A percentile compares a stretch with the other conserved stretches of the same genome.
Evolutionary conservation across 176 grass and related monocot species (phyloP).

Genomic region (Thinopyrum elongatum): DNA sequence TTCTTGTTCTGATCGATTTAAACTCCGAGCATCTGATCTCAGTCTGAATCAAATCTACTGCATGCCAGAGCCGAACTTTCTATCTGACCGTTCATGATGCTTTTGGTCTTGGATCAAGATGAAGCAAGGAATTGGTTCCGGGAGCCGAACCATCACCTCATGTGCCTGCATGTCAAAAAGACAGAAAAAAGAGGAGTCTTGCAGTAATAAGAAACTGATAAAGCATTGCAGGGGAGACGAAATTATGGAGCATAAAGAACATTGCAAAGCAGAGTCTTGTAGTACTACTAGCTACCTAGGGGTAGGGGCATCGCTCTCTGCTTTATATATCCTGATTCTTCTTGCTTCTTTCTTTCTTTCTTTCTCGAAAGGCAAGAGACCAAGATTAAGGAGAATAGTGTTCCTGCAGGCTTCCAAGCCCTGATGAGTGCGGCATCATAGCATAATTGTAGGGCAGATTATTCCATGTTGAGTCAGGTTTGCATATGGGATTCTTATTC

Average conservation of each 20-base stretch:
- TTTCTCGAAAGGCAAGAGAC: constrained; percentile 1
- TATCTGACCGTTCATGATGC: neutral
- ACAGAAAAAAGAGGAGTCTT: neutral
- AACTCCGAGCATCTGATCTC: constrained; percentile 22
- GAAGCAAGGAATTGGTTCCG: constrained; percentile 44
- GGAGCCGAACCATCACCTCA: constrained; percentile 6
- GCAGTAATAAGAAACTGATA: constrained; percentile 6
- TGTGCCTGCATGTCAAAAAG: constrained; percentile 10
- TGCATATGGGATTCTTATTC: constrained; percentile 2
- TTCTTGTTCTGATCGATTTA: neutral
- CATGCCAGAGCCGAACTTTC: neutral
- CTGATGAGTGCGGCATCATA: constrained; percentile 11
- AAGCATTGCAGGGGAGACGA: constrained; percentile 4
- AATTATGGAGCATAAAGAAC: constrained; percentile 38
- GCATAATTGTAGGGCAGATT: neutral
- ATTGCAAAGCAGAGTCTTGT: constrained; percentile 33
- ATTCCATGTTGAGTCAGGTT: constrained; percentile 8
- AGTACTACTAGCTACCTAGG: constrained; percentile 12
- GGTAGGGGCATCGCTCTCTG: neutral
- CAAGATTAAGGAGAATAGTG: constrained; percentile 27
- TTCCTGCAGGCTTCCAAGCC: constrained; percentile 11
- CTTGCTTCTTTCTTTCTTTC: constrained; percentile 22
- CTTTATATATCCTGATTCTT: constrained; percentile 45
- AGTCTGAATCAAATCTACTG: constrained; percentile 1
- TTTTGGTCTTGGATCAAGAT: constrained; percentile 12